Percentiles rank a stretch among this genome's conserved stretches.
These are phyloP conservation scores for Echinosophora koreensis DNA, from an alignment of 306 rosid species.

Conservation along the genomic window DNA sequence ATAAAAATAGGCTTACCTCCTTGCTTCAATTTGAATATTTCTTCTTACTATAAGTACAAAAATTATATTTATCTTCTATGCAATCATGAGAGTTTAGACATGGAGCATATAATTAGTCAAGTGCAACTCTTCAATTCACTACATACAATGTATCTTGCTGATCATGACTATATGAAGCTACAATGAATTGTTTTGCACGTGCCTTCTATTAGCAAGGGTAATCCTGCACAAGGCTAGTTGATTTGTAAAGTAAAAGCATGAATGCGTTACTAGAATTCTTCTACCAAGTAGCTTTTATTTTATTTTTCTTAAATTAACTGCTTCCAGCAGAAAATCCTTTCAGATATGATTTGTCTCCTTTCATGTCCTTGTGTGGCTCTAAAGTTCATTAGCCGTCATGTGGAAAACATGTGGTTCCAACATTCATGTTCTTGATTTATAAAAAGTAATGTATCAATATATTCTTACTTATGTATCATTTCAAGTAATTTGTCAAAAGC, in stretches of 20 bases:
- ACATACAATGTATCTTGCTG: conserved; percentile 33
- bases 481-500: conserved; percentile 33
- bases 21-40: neutral
- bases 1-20: neutral
- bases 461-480: neutral
- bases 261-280: conserved; percentile 3
- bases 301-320: neutral
- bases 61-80: neutral
- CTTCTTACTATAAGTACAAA: neutral
- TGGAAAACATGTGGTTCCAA: conserved; percentile 41
- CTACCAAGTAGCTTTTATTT: neutral
- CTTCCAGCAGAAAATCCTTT: conserved; percentile 44
- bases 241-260: conserved; percentile 5
- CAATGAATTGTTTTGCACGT: conserved; percentile 40
- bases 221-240: conserved; percentile 4
- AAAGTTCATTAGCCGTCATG: conserved; percentile 34
- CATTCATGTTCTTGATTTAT: conserved; percentile 38
- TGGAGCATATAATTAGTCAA: neutral
- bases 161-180: neutral
- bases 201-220: conserved; percentile 18
- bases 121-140: conserved; percentile 8
- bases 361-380: conserved; percentile 34
- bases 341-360: conserved; percentile 51
- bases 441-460: neutral
- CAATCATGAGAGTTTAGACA: neutral